Base-by-base conservation (phyloP, 108 stramenopile species). In the Fragilariopsis cylindrus region DNA sequence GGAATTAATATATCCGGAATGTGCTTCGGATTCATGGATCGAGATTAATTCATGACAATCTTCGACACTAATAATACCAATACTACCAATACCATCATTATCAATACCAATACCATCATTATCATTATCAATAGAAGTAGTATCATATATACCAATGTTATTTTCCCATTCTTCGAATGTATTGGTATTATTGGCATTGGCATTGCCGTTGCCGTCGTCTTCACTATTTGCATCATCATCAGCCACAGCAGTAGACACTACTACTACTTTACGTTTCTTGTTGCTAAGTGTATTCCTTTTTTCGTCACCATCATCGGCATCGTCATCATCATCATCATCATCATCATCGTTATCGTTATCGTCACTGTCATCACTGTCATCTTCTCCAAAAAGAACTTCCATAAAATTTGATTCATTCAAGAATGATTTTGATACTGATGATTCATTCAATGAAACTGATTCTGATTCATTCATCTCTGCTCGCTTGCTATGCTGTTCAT, bases 1-100 rank as follows among this genome's bases (percentile, higher is more conserved):
- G n/a, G 44, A 45, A 16, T 65, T 18, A 0, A 65, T 65, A 16
- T 65, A 65, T 48, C 65, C 65, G n/a, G 41, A 11, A 45, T 65
- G 65, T 5, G 46, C 46, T 16, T 65, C 16, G n/a, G 46, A 48
- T 45, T 43, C 65, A 19, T 65, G 65, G 19, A 65, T 19, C 12
- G 65, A 42, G 0, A 65, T 65, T 13, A 65, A 48, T 65, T 65
- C 65, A 45, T 65, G 0, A 45, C 65, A 65, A 13, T 65, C 46
- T 6, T 65, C 65, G 5, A 19, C 9, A 13, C 45, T 65, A 5
- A 65, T 1, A 3, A 49, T 16, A 4, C 45, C 1, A 7, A 11
- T 45, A 5, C 11, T 65, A 13, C 65, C 65, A 49, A 65, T 65
- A 13, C 39, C 39, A 60, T 4, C 21, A 19, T 0, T 18, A n/a